Conservation (phyloP, 306 rosid species). For the Neltuma alba region DNA sequence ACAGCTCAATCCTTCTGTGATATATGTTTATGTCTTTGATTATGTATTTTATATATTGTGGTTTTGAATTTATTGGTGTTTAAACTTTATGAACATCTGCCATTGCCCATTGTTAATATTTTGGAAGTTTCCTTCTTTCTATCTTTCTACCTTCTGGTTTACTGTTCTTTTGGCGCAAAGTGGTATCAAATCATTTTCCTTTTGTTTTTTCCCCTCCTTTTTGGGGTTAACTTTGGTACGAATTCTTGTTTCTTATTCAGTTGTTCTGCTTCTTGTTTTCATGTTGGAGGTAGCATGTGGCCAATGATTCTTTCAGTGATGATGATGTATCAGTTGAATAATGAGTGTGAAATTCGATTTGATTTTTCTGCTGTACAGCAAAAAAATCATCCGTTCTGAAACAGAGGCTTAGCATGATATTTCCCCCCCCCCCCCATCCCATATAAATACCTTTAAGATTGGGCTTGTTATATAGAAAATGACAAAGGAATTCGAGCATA, state of each 20-base stretch:
- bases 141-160: not conserved
- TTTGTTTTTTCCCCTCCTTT: not conserved
- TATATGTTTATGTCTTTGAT: not conserved
- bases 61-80: not conserved
- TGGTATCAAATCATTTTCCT: not conserved
- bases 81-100: not conserved
- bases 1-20: slow-evolving; percentile 6
- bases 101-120: not conserved
- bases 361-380: not conserved
- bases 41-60: not conserved
- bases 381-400: not conserved
- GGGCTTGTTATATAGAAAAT: too few species aligned
- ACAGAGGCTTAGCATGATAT: too few species aligned
- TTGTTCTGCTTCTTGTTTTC: not conserved
- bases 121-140: not conserved
- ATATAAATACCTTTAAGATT: too few species aligned
- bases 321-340: not conserved
- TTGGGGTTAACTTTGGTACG: not conserved
- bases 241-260: not conserved
- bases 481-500: too few species aligned
- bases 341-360: not conserved
- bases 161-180: not conserved
- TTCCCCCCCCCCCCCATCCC: too few species aligned
- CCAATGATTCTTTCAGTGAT: not conserved
- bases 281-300: not conserved